Percentiles rank a stretch among this genome's conserved stretches.
Evolutionary conservation across 129 eudicot species (phyloP).

Genomic region (Flaveria trinervia): DNA sequence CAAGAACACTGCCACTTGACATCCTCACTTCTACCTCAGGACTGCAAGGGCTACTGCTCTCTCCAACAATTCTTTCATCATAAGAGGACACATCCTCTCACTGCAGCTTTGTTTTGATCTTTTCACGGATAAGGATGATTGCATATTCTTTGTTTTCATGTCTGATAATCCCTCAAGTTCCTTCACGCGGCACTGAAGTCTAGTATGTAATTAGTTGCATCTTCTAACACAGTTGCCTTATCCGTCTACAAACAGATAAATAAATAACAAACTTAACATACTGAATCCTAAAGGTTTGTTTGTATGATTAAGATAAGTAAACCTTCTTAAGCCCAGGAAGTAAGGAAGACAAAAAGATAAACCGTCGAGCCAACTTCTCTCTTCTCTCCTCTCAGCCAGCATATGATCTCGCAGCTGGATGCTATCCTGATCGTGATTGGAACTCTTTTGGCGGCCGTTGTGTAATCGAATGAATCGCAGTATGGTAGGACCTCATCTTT

Average conservation of each 20-base stretch:
- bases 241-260: slow-evolving; percentile 38
- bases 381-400: slow-evolving; percentile 67
- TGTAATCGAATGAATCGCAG: slow-evolving; percentile 30
- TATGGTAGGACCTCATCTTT: slow-evolving; percentile 37
- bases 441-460: slow-evolving; percentile 4
- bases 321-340: slow-evolving; percentile 68
- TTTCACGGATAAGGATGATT: slow-evolving; percentile 28
- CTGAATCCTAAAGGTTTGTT: neutral
- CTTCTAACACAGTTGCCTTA: slow-evolving; percentile 59
- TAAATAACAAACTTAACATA: neutral
- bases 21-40: slow-evolving; percentile 48
- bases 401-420: slow-evolving; percentile 60
- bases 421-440: slow-evolving; percentile 36
- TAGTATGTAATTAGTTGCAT: slow-evolving; percentile 45
- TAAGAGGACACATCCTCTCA: slow-evolving; percentile 43
- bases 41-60: slow-evolving; percentile 18
- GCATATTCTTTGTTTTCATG: slow-evolving; percentile 22
- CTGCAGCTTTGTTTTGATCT: slow-evolving; percentile 27
- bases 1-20: slow-evolving; percentile 38
- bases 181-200: slow-evolving; percentile 44
- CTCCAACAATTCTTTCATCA: slow-evolving; percentile 28
- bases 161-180: slow-evolving; percentile 40
- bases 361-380: slow-evolving; percentile 52
- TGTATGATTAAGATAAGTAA: neutral
- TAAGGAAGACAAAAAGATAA: slow-evolving; percentile 54